Evolutionary conservation across 495 filamentous ascomycete genomes (phyloP).

Genomic region (Xeromyces bisporus): DNA sequence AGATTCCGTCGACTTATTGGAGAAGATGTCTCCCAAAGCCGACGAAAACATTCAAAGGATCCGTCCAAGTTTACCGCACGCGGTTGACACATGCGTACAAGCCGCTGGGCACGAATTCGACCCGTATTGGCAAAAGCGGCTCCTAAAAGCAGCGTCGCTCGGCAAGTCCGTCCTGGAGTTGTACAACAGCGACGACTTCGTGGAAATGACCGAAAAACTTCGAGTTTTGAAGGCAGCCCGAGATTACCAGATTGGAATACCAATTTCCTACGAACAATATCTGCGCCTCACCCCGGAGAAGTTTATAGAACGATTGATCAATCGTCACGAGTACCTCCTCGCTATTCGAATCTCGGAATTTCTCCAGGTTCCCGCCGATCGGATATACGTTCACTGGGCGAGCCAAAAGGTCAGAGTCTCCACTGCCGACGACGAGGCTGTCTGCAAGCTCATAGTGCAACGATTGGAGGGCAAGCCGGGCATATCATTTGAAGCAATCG

Average conservation of each 20-base stretch:
- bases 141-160: conserved; percentile 88
- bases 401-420: conserved; percentile 81
- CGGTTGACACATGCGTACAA: conserved; percentile 79
- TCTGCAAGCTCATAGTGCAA: conserved; percentile 74
- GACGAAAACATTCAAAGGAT: conserved; percentile 96
- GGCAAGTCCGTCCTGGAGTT: conserved; percentile 93
- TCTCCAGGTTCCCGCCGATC: conserved; percentile 68
- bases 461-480: conserved; percentile 74
- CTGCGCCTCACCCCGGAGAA: conserved; percentile 76
- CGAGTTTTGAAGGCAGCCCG: conserved; percentile 83
- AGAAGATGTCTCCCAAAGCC: conserved; percentile 87
- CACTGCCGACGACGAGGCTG: conserved; percentile 68
- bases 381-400: conserved; percentile 93
- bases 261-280: conserved; percentile 84
- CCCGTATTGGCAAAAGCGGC: conserved; percentile 80
- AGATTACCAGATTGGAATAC: conserved; percentile 78
- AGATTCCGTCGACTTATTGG: conserved; percentile 80
- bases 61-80: conserved; percentile 65
- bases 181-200: conserved; percentile 95
- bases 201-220: conserved; percentile 91
- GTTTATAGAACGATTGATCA: conserved; percentile 68
- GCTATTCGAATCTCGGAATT: conserved; percentile 83
- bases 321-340: conserved; percentile 77
- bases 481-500: conserved; percentile 88
- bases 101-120: conserved; percentile 87